Evolutionary conservation across 2,329 filamentous ascomycete genomes (phyloP).

Genomic region (Aspergillus hortae): DNA sequence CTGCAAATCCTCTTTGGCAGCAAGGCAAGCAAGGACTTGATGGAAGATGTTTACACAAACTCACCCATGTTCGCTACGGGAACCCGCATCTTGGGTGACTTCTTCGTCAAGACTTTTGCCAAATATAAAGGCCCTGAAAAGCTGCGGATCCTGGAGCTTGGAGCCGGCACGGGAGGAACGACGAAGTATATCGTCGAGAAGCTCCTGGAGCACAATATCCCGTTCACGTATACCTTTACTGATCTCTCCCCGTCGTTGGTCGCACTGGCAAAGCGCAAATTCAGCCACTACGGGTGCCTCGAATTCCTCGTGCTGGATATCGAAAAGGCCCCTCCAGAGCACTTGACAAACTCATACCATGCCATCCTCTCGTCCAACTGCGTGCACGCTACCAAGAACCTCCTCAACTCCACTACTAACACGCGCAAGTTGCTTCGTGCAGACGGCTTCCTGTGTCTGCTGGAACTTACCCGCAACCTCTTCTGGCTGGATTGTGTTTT

Average conservation of each 20-base stretch:
- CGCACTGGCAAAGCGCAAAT: slow-evolving; percentile 24
- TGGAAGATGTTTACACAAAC: too few relatives aligned
- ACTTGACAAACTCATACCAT: slow-evolving; percentile 18
- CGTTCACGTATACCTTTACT: slow-evolving; percentile 32
- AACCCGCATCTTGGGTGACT: too few relatives aligned
- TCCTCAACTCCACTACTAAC: slow-evolving; percentile 17
- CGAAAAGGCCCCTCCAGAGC: slow-evolving; percentile 17
- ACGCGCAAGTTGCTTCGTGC: slow-evolving; percentile 20
- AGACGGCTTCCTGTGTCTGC: slow-evolving; percentile 25
- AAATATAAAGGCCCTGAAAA: too few relatives aligned
- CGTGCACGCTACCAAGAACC: slow-evolving; percentile 31
- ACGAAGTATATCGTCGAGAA: too few relatives aligned
- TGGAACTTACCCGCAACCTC: slow-evolving; percentile 26
- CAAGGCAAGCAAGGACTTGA: too few relatives aligned
- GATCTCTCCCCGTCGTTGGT: slow-evolving; percentile 35
- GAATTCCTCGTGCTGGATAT: slow-evolving; percentile 20
- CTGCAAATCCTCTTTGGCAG: too few relatives aligned
- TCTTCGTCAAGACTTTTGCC: too few relatives aligned
- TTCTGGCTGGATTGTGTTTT: slow-evolving; percentile 27
- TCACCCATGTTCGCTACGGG: too few relatives aligned
- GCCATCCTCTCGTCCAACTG: slow-evolving; percentile 29
- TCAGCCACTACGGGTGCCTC: slow-evolving; percentile 19
- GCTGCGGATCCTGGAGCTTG: too few relatives aligned
- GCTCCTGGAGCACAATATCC: too few relatives aligned
- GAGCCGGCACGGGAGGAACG: too few relatives aligned